phyloP scores from a whole-genome alignment of 208 protist genomes.

The Spironucleus salmonicida region DNA sequence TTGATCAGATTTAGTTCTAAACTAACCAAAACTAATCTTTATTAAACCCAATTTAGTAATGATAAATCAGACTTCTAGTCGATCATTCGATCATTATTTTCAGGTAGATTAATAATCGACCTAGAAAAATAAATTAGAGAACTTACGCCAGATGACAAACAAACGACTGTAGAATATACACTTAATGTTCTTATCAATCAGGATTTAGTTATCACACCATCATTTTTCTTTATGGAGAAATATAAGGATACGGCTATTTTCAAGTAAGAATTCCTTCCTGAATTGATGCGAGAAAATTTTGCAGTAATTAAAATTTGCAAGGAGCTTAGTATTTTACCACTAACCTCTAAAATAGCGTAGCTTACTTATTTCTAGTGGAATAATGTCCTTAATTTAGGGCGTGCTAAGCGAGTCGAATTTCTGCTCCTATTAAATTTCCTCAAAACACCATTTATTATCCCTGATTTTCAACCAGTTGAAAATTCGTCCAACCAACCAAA shows the following conservation, averaged over 20 bases:
- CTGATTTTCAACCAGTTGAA: neutral
- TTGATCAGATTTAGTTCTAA: neutral
- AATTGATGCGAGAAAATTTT: conserved; percentile 1
- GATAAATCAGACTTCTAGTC: neutral
- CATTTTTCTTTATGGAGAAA: neutral
- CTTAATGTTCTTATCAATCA: neutral
- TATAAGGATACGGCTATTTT: neutral
- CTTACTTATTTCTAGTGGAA: neutral
- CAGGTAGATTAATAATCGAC: neutral
- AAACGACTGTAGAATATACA: conserved; percentile 12
- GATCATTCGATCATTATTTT: neutral
- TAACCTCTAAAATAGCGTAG: neutral
- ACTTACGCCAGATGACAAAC: neutral
- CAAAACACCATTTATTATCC: neutral
- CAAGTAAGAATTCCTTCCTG: conserved; percentile 13
- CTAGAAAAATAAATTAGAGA: neutral
- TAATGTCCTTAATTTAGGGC: neutral
- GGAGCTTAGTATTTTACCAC: neutral
- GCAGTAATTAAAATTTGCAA: neutral
- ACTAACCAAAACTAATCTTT: neutral
- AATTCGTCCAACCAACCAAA: neutral
- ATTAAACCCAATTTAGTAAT: neutral
- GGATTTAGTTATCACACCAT: neutral
- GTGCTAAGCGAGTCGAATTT: conserved; percentile 4
- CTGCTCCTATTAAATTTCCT: neutral